Evolutionary conservation across 805 yeast species (phyloP).

Genomic region (Alloascoidea hylecoeti): DNA sequence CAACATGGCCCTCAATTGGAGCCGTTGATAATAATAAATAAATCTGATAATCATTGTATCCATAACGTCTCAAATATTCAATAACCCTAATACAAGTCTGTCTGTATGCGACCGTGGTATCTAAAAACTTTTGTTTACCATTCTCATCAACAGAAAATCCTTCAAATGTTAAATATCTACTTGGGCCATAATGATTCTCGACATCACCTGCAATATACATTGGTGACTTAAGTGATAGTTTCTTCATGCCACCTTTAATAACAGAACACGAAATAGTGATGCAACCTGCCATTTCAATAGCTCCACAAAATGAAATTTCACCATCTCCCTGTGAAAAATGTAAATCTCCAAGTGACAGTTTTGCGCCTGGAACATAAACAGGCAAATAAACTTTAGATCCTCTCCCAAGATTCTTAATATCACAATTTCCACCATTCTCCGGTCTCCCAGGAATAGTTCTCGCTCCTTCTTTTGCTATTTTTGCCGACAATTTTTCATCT

Average conservation of each 20-base stretch:
- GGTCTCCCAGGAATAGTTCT: conserved; percentile 39
- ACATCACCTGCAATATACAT: conserved; percentile 35
- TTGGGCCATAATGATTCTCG: conserved; percentile 32
- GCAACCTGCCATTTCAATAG: conserved; percentile 36
- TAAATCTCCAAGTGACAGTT: conserved; percentile 31
- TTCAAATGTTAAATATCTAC: conserved; percentile 34
- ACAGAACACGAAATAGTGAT: conserved; percentile 27
- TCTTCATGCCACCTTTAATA: conserved; percentile 26
- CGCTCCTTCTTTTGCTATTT: conserved; percentile 28
- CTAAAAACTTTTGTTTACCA: conserved; percentile 29
- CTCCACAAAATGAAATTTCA: conserved; percentile 39
- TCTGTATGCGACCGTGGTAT: conserved; percentile 35
- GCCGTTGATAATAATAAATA: conserved; percentile 30
- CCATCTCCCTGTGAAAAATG: conserved; percentile 43
- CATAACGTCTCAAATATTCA: conserved; percentile 33
- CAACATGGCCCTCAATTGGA: conserved; percentile 37
- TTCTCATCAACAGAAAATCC: conserved; percentile 36
- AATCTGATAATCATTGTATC: conserved; percentile 36
- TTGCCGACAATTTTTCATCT: conserved; percentile 13
- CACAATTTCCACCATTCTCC: conserved; percentile 41
- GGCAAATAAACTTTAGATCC: conserved; percentile 36
- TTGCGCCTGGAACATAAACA: conserved; percentile 31
- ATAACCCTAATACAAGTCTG: conserved; percentile 34
- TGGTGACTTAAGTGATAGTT: conserved; percentile 27
- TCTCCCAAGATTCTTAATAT: conserved; percentile 32